Percentiles rank a stretch among this genome's conserved stretches.
phyloP scores from a whole-genome alignment of 2,329 filamentous ascomycete species.

The Colletotrichum cereale region DNA sequence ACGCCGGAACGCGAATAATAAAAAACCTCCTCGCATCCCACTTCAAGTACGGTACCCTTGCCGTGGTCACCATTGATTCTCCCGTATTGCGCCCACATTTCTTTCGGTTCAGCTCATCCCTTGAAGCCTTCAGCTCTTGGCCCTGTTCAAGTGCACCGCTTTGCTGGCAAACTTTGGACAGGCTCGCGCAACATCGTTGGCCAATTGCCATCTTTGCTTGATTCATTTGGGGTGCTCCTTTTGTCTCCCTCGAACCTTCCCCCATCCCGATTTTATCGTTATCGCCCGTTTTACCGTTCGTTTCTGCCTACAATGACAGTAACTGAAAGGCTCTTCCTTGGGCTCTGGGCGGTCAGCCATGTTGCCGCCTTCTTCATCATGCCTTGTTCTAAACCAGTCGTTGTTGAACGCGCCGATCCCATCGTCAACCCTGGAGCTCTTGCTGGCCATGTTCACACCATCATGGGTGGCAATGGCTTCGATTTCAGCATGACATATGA shows the following conservation, averaged over 20 bases:
- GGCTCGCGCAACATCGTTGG: neutral
- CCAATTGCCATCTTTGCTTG: neutral
- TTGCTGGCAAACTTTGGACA: neutral
- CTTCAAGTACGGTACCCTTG: neutral
- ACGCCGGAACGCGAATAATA: neutral
- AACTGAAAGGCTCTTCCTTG: constrained; percentile 1
- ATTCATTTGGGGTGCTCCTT: neutral
- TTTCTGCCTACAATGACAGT: constrained; percentile 17
- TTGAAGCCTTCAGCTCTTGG: neutral
- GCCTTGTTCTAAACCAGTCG: constrained; percentile 39
- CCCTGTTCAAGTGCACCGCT: neutral
- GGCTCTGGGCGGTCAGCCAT: constrained; percentile 12
- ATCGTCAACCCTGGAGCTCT: constrained; percentile 67
- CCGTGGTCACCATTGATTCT: neutral
- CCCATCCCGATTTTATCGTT: neutral
- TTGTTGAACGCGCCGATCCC: constrained; percentile 66
- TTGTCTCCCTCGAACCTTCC: neutral
- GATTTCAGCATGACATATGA: constrained; percentile 65
- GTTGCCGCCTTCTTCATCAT: constrained; percentile 39
- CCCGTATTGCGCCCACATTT: neutral
- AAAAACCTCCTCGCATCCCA: constrained; percentile 23
- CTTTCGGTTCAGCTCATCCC: neutral
- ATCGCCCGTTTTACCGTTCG: neutral
- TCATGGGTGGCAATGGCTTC: constrained; percentile 74
- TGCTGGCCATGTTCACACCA: constrained; percentile 69